Conservation (phyloP, 495 filamentous ascomycete genomes). For the Penicillium paradoxum region DNA sequence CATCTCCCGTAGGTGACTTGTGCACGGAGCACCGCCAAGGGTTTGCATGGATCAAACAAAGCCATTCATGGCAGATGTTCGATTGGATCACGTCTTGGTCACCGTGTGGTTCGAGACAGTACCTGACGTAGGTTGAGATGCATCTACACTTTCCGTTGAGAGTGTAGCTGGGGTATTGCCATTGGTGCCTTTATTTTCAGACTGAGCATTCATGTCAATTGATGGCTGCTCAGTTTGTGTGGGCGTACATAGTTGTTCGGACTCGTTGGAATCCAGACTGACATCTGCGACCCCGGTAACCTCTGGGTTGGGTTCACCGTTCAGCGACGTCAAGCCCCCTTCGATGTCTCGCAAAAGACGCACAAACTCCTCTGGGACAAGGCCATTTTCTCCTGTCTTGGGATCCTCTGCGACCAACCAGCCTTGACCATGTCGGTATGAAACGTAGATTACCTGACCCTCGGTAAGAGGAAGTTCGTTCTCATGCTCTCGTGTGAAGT, state of each 20-base stretch:
- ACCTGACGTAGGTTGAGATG: slow-evolving; percentile 4
- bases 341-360: slow-evolving; percentile 88
- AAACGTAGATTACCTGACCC: slow-evolving; percentile 95
- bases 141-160: background rate
- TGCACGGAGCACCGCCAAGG: slow-evolving; percentile 5
- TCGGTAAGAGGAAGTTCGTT: slow-evolving; percentile 91
- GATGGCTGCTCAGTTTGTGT: slow-evolving; percentile 20
- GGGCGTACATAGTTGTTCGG: slow-evolving; percentile 29
- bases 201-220: background rate
- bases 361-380: slow-evolving; percentile 97
- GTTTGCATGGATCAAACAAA: slow-evolving; percentile 7
- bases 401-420: slow-evolving; percentile 97
- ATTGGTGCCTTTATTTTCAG: slow-evolving; percentile 7
- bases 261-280: slow-evolving; percentile 29
- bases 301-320: slow-evolving; percentile 33
- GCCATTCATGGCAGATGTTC: slow-evolving; percentile 4
- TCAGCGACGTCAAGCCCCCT: slow-evolving; percentile 52
- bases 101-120: background rate
- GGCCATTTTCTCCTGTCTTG: slow-evolving; percentile 78
- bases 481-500: slow-evolving; percentile 91
- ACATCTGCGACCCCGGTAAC: slow-evolving; percentile 20
- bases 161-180: slow-evolving; percentile 6
- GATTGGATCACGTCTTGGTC: slow-evolving; percentile 16
- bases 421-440: slow-evolving; percentile 90
- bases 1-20: slow-evolving; percentile 1